A percentile compares a stretch with the other conserved stretches of the same genome.
These are phyloP conservation scores for Stagonosporopsis cucurbitacearum DNA, from an alignment of 2,329 filamentous ascomycete genomes.

Conservation along the genomic window DNA sequence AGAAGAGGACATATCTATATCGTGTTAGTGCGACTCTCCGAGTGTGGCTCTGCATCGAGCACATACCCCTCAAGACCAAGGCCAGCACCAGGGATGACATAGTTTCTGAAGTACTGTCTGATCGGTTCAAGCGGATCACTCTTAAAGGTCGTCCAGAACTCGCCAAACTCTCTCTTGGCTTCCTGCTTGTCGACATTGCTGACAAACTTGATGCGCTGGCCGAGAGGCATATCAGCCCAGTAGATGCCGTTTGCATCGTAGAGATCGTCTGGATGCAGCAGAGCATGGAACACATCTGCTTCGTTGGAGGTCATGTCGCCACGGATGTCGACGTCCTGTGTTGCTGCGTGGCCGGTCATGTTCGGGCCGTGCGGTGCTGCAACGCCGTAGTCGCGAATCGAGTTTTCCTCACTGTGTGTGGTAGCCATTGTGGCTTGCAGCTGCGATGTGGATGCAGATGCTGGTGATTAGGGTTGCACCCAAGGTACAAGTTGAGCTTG, in stretches of 20 bases:
- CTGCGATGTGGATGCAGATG: not conserved
- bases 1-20: slow-evolving; percentile 86
- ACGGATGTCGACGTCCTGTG: slow-evolving; percentile 46
- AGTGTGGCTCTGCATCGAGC: not conserved
- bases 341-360: slow-evolving; percentile 52
- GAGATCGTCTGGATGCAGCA: slow-evolving; percentile 87
- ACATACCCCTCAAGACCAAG: slow-evolving; percentile 78
- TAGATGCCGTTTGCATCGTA: slow-evolving; percentile 84
- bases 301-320: slow-evolving; percentile 64
- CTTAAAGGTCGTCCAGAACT: slow-evolving; percentile 81
- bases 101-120: slow-evolving; percentile 87
- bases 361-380: slow-evolving; percentile 59
- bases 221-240: slow-evolving; percentile 85
- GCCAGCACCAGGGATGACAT: slow-evolving; percentile 89
- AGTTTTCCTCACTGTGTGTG: slow-evolving; percentile 32
- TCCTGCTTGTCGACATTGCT: slow-evolving; percentile 74
- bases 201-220: slow-evolving; percentile 77
- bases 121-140: slow-evolving; percentile 83
- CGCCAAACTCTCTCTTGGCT: slow-evolving; percentile 68
- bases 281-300: slow-evolving; percentile 71
- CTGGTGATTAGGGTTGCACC: not conserved
- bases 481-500: not conserved
- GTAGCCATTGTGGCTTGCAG: slow-evolving; percentile 26
- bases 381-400: slow-evolving; percentile 55
- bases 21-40: slow-evolving; percentile 4